These are phyloP conservation scores for Amauroascus niger DNA, from an alignment of 2,329 filamentous ascomycete genomes.

Conservation along the genomic window DNA sequence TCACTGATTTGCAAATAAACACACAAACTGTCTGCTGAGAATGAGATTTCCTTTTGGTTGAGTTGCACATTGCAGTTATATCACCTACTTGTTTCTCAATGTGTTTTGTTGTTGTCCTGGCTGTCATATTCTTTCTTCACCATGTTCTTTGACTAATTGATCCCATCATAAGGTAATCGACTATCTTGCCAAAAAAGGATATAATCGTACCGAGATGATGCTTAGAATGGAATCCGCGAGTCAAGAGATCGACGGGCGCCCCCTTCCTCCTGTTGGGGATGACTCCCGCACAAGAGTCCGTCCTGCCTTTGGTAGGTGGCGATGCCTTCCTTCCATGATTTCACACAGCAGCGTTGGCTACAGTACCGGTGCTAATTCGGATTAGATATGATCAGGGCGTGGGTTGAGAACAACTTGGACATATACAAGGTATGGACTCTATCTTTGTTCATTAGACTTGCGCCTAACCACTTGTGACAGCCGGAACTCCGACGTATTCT, in stretches of 20 bases:
- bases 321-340: conserved; percentile 2
- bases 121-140: conserved; percentile 1
- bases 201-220: conserved; percentile 82
- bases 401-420: conserved; percentile 86
- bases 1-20: neutral
- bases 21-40: neutral
- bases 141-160: neutral
- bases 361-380: neutral
- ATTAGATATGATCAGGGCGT: conserved; percentile 57
- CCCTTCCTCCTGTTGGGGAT: conserved; percentile 55
- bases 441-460: neutral
- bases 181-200: conserved; percentile 91
- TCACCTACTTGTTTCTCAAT: neutral
- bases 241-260: conserved; percentile 69
- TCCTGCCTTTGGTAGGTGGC: conserved; percentile 51
- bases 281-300: conserved; percentile 71
- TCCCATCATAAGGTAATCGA: conserved; percentile 62
- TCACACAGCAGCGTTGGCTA: neutral
- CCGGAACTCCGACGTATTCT: conserved; percentile 79
- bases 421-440: conserved; percentile 67
- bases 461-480: conserved; percentile 33
- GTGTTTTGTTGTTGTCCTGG: neutral
- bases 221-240: conserved; percentile 83
- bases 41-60: neutral
- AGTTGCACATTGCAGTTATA: neutral